Percentiles rank a stretch among this genome's conserved stretches.
Evolutionary conservation across 257 asterid species (phyloP).

Genomic region (Solanum pimpinellifolium): DNA sequence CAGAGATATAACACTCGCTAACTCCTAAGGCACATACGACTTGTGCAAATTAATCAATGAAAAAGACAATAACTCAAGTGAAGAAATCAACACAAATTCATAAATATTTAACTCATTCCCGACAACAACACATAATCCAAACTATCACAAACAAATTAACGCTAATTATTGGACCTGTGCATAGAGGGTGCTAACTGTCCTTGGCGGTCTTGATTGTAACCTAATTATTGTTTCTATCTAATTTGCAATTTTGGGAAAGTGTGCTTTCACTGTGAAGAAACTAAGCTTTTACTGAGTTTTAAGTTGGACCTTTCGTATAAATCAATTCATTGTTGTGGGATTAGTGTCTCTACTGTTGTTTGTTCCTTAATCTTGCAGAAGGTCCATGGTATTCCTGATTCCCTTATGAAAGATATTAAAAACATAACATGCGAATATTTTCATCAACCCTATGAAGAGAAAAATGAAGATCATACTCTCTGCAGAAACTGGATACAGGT

Average conservation of each 20-base stretch:
- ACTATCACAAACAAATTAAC: too few relatives aligned
- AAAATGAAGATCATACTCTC: conserved; percentile 65
- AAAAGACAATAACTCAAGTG: too few relatives aligned
- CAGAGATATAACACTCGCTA: too few relatives aligned
- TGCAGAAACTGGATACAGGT: conserved; percentile 75
- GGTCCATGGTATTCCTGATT: conserved; percentile 73
- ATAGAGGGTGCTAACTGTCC: too few relatives aligned
- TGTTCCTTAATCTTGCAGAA: conserved; percentile 28
- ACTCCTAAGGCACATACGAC: too few relatives aligned
- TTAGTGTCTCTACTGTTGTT: background rate
- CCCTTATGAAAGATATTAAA: conserved; percentile 49
- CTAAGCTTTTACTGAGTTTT: background rate
- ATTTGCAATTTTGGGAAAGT: background rate
- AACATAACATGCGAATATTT: conserved; percentile 42
- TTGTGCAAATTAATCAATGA: too few relatives aligned
- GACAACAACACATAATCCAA: too few relatives aligned
- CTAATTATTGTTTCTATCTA: too few relatives aligned
- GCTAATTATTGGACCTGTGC: too few relatives aligned
- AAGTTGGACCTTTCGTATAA: background rate
- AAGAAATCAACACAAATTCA: too few relatives aligned
- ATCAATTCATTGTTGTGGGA: background rate
- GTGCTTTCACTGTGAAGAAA: background rate
- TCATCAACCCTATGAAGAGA: conserved; percentile 65
- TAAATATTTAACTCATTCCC: too few relatives aligned
- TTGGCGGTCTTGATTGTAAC: too few relatives aligned